Evolutionary conservation across 2,329 filamentous ascomycete genomes (phyloP).

Genomic region (Pseudogymnoascus sp.): DNA sequence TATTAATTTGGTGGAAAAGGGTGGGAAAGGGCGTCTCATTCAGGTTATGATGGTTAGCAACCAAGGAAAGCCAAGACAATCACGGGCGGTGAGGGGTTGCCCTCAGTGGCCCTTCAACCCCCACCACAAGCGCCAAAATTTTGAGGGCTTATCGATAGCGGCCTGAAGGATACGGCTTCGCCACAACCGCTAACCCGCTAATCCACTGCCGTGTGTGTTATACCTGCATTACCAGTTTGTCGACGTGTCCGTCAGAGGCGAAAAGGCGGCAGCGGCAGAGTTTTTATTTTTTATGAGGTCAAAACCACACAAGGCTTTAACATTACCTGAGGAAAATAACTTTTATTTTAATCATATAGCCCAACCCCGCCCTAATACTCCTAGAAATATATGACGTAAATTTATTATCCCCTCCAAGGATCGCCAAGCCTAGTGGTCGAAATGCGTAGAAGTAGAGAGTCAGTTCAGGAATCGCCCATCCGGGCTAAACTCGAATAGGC

Average conservation of each 20-base stretch:
- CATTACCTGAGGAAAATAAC: neutral
- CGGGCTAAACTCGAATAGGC: neutral
- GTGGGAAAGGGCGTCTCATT: neutral
- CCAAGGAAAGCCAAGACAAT: conserved; percentile 2
- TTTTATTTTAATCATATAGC: neutral
- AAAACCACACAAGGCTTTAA: neutral
- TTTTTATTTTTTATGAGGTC: neutral
- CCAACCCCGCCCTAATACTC: neutral
- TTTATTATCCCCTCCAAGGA: neutral
- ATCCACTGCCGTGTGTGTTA: neutral
- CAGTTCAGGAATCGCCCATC: conserved; percentile 6
- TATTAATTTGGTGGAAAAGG: conserved; percentile 1
- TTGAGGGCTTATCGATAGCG: conserved; percentile 5
- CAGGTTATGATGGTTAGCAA: conserved; percentile 1
- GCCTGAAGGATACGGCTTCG: neutral
- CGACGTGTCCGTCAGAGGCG: neutral
- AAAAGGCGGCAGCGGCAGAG: neutral
- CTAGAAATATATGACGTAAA: neutral
- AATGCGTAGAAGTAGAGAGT: conserved; percentile 9
- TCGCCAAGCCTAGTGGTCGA: conserved; percentile 1
- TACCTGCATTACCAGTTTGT: neutral
- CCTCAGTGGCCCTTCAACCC: conserved; percentile 2
- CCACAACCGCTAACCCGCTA: neutral
- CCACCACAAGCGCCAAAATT: conserved; percentile 5
- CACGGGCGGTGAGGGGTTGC: conserved; percentile 6